These are phyloP conservation scores for Huntiella abstrusa DNA, from an alignment of 2,329 filamentous ascomycete species.

Conservation along the genomic window DNA sequence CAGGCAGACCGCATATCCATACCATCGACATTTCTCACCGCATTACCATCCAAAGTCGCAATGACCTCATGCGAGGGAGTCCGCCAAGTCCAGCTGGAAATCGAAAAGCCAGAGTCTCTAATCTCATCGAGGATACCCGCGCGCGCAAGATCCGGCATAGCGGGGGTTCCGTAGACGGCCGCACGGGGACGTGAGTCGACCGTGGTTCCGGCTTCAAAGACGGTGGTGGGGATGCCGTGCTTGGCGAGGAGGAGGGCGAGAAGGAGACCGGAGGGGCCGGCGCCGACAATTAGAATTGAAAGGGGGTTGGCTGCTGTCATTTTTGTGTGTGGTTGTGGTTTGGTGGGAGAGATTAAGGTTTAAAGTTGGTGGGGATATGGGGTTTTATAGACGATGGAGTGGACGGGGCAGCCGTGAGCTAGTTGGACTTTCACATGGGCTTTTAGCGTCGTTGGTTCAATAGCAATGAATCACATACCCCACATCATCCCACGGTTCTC, in stretches of 20 bases:
- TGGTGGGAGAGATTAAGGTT: no score
- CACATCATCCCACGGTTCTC: no score
- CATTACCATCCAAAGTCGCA: constrained; percentile 19
- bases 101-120: constrained; percentile 20
- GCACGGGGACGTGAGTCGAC: constrained; percentile 42
- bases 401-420: no score
- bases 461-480: no score
- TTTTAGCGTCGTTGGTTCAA: no score
- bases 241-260: constrained; percentile 33
- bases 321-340: background rate
- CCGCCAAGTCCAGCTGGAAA: constrained; percentile 24
- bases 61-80: constrained; percentile 19
- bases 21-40: constrained; percentile 20
- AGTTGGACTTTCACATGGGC: no score
- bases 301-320: background rate
- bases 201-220: constrained; percentile 34
- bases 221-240: constrained; percentile 30
- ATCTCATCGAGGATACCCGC: constrained; percentile 36
- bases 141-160: constrained; percentile 36
- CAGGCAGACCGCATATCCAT: constrained; percentile 23
- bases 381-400: no score
- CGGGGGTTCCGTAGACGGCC: constrained; percentile 40
- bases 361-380: no score
- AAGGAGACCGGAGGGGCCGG: constrained; percentile 30
- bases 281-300: constrained; percentile 25